Base-by-base conservation (phyloP, 352 stramenopile genomes). In the Globisporangium irregulare region DNA sequence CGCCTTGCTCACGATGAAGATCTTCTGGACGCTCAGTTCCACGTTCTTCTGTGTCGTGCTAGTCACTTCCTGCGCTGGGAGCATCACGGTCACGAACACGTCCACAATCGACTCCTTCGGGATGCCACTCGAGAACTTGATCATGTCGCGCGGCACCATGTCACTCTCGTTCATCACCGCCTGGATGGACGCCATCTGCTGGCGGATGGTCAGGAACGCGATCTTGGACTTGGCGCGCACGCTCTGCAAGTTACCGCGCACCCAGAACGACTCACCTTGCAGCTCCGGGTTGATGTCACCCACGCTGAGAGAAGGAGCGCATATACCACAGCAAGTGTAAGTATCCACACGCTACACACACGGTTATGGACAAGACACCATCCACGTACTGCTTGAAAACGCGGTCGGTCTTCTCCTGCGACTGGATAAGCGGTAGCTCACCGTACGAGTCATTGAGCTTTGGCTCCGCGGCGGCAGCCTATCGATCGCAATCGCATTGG, bases 81-180 rank as follows among this genome's bases (percentile, higher is more conserved):
- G 75, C 43, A 81, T 87, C 43, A 99, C 79, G 22, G 83, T 98
- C 68, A 98, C 98, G 67, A 96, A 89, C 22, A 98, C 81, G 77
- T 99, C 97, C 43, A 99, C 86, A 53, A 99, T 91, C 54, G 92
- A 98, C 83, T 99, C 98, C 66, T 94, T 94, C 22, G 97, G 87
- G 59, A 99, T 84, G 15, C 87, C 81, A 69, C 90, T 92, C 29
- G 97, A 82, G 75, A 99, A 99, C 79, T 98, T 98, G 69, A 99
- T 93, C 95, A 99, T 99, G 67, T 94, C 94, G 64, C 97, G 93
- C 29, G 92, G 87, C 43, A 95, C 85, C 41, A 89, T 86, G 73
- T 95, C 91, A 77, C 96, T 93, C 73, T 96, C 86, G 59, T 82
- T 81, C 38, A 97, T 59, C 38, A 97, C 87, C 55, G 71, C 97